These are phyloP conservation scores for Pythium sukuiense DNA, from an alignment of 352 stramenopile genomes.

Conservation along the genomic window DNA sequence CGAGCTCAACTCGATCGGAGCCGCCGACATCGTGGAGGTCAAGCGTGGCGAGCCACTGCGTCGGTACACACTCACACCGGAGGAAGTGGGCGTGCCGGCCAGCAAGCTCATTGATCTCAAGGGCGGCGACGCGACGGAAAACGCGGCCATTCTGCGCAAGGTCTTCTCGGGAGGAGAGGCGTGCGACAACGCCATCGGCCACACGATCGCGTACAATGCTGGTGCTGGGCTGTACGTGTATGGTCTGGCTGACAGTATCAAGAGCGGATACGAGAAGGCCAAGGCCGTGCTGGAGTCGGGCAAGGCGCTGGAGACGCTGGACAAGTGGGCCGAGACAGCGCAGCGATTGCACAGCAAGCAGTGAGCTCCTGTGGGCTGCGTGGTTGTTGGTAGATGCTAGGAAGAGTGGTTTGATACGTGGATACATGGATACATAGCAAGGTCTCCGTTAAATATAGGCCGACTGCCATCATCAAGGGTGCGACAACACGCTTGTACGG, in stretches of 20 bases:
- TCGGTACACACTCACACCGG: slow-evolving; percentile 44
- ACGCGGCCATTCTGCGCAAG: slow-evolving; percentile 91
- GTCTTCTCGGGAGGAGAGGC: slow-evolving; percentile 84
- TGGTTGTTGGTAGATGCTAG: slow-evolving; percentile 2
- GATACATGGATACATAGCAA: not conserved
- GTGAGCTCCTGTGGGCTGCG: not conserved
- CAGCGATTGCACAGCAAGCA: slow-evolving; percentile 44
- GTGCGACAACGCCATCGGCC: slow-evolving; percentile 92
- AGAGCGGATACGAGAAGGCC: slow-evolving; percentile 85
- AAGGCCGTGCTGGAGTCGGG: slow-evolving; percentile 70
- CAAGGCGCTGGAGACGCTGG: slow-evolving; percentile 55
- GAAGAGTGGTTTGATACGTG: not conserved
- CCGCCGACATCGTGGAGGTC: slow-evolving; percentile 80
- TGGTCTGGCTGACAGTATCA: slow-evolving; percentile 87
- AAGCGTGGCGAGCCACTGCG: slow-evolving; percentile 44
- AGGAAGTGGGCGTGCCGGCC: slow-evolving; percentile 86
- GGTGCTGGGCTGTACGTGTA: slow-evolving; percentile 98
- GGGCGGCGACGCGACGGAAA: slow-evolving; percentile 94
- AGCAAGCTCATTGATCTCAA: slow-evolving; percentile 94
- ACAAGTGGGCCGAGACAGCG: slow-evolving; percentile 64
- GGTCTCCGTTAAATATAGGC: slow-evolving; percentile 9
- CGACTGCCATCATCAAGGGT: not conserved
- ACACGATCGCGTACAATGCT: slow-evolving; percentile 98
- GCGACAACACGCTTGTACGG: not conserved
- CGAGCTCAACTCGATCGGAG: slow-evolving; percentile 96